Percentiles rank a stretch among this genome's conserved stretches.
phyloP scores from a whole-genome alignment of 2,329 filamentous ascomycete species.

The Clonostachys rhizophaga region DNA sequence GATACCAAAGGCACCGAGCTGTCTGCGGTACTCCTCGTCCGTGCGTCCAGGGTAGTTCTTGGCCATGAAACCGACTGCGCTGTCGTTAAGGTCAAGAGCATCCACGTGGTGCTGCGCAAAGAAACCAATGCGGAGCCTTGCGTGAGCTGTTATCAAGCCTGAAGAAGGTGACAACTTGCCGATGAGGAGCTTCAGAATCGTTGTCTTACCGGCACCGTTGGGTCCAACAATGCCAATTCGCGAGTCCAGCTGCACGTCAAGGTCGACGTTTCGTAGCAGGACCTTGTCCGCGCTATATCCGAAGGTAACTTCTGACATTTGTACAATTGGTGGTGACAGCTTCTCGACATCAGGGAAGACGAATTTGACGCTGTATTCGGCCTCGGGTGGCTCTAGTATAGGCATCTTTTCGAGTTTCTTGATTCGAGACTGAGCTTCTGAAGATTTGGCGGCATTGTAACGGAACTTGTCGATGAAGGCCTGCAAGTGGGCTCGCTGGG shows the following conservation, averaged over 20 bases:
- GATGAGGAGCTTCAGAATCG: slow-evolving; percentile 95
- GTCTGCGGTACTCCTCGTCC: slow-evolving; percentile 94
- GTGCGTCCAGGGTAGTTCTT: slow-evolving; percentile 84
- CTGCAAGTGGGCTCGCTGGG: slow-evolving; percentile 85
- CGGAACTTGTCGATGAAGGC: slow-evolving; percentile 99
- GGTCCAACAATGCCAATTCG: slow-evolving; percentile 98
- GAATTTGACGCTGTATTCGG: slow-evolving; percentile 95
- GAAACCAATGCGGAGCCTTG: slow-evolving; percentile 87
- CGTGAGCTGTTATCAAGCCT: slow-evolving; percentile 83
- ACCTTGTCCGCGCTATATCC: slow-evolving; percentile 79
- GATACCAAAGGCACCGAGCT: slow-evolving; percentile 84
- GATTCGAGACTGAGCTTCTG: slow-evolving; percentile 96
- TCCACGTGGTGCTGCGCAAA: slow-evolving; percentile 99
- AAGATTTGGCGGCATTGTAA: slow-evolving; percentile 98
- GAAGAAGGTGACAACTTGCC: slow-evolving; percentile 72
- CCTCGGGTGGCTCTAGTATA: slow-evolving; percentile 81
- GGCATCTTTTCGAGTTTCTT: slow-evolving; percentile 99
- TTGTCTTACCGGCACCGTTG: slow-evolving; percentile 98
- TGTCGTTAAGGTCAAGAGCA: slow-evolving; percentile 82
- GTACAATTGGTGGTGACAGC: slow-evolving; percentile 92
- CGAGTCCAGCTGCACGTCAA: slow-evolving; percentile 96
- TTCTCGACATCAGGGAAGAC: slow-evolving; percentile 97
- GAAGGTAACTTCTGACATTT: slow-evolving; percentile 91
- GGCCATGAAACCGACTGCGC: slow-evolving; percentile 94
- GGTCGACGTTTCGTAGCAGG: slow-evolving; percentile 79